Base-by-base conservation (phyloP, 176 grass and related monocot genomes). In the Leersia perrieri region DNA sequence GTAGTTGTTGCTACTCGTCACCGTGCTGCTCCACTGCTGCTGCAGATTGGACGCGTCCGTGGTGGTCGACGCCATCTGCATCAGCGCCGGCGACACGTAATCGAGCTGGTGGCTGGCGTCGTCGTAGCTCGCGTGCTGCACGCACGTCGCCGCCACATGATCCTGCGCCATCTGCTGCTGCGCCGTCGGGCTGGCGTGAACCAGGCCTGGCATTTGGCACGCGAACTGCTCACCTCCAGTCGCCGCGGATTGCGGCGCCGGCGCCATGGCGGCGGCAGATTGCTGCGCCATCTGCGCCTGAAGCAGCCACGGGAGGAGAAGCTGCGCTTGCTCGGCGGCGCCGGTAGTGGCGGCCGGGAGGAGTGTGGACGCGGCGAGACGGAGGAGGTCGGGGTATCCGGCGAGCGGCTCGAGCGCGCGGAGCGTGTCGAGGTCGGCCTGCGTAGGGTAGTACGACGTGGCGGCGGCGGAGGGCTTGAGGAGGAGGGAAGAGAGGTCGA, bases 401-500 rank as follows among this genome's bases (percentile, higher is more conserved):
- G 88, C 91, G 35, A 96, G 87, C 11, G 92, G 83, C 63, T 93
- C 89, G 25, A 99, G 64, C 38, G 87, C 80, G 60, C 89, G 82
- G 60, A 95, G 83, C 14, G 88, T 82, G 51, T 91, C 92, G 18
- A 93, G 65, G 81, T 96, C 88, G 60, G 71, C 79, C 74, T 95
- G 89, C 18, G 84, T 82, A 47, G 87, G 86, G 87, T 88, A 91
- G 91, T 88, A 95, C 0, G 75, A 66, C 0, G 75, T 67, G 33
- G 57, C 64, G n/a, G 16, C 47, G 22, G 83, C 58, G 36, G 86
- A 64, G 9, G 88, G 77, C 60, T 93, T 89, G 58, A 96, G 82
- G 40, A 96, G 82, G 40, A 93, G 82, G 51, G 84, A 64, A 58
- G 93, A 88, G 84, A 95, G 86, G 63, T 96, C 89, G 70, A 95